Evolutionary conservation across 139 green algal genomes (phyloP), one percentile per base, ranked within the genome.

Genomic region (Chlorella sp.): DNA sequence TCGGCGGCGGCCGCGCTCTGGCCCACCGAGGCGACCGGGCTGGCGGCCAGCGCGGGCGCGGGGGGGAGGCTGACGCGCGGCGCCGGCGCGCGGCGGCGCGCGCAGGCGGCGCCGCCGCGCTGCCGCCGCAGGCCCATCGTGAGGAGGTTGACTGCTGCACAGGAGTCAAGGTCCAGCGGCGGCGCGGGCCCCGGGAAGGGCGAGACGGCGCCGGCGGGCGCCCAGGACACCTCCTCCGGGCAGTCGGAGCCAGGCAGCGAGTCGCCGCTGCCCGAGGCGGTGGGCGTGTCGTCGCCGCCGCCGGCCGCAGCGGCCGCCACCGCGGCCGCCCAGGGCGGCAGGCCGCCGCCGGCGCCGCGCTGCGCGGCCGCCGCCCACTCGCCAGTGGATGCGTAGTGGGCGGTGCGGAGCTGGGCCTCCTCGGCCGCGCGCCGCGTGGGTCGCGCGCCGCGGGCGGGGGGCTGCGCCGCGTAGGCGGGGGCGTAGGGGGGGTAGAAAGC

Each of bases 131-230:
- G n/a, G n/a, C 73, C 83, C 83, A 91, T 89, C 21, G 86, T 88
- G 63, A 91, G 80, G 35, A 91, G 73, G 69, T 91, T 91, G 40
- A 90, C 78, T 25, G 83, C 87, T 23, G 87, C 87, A 45, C 81
- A 85, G 41, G 71, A 82, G 50, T 91, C 87, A 21, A 64, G 42
- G 14, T 74, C 69, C 59, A 82, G n/a, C 71, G 55, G 48, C 36
- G 71, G 31, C n/a, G 58, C 42, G 41, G 50, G 43, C 56, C 45
- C 58, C 60, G n/a, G n/a, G n/a, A n/a, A n/a, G n/a, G n/a, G n/a
- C n/a, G n/a, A n/a, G 8, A 65, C 46, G 36, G 63, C 66, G 43
- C 67, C 62, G 53, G 63, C 25, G 0, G 85, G 77, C 35, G 77
- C 75, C 83, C 86, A 91, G 14, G 71, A 68, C 8, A 90, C 76